A percentile compares a stretch with the other conserved stretches of the same genome.
These are phyloP conservation scores for Penicillium cinerascens DNA, from an alignment of 495 filamentous ascomycete genomes.

Conservation along the genomic window DNA sequence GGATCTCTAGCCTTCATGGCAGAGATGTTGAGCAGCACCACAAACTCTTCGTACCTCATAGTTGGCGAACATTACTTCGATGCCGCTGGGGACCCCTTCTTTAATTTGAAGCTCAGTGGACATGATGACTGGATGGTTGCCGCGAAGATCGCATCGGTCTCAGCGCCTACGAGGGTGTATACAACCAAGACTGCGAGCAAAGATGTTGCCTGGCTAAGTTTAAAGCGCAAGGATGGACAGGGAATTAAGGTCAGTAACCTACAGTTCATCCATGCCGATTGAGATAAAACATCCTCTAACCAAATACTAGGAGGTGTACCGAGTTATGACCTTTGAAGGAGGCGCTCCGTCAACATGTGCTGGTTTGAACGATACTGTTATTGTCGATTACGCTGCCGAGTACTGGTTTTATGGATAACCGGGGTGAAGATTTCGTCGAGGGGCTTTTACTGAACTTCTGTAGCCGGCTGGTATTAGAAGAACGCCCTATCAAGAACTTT, in stretches of 20 bases:
- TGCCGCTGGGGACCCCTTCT: conserved; percentile 46
- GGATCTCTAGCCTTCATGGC: conserved; percentile 32
- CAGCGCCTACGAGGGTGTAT: conserved; percentile 49
- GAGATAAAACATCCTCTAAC: background rate
- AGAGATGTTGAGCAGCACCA: conserved; percentile 15
- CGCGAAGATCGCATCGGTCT: conserved; percentile 44
- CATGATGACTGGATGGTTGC: conserved; percentile 29
- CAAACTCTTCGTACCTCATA: conserved; percentile 31
- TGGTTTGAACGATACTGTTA: conserved; percentile 32
- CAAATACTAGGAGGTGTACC: conserved; percentile 54
- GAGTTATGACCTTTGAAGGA: conserved; percentile 67
- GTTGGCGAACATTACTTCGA: conserved; percentile 69
- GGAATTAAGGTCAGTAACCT: conserved; percentile 37
- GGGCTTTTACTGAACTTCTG: background rate
- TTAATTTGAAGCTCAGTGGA: conserved; percentile 52
- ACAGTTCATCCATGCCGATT: background rate
- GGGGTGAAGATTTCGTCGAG: background rate
- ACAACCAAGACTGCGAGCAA: conserved; percentile 33
- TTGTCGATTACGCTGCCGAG: conserved; percentile 62
- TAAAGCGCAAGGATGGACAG: conserved; percentile 43
- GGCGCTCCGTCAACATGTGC: conserved; percentile 45
- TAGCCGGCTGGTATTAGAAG: background rate
- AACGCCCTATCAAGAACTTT: background rate
- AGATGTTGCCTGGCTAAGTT: conserved; percentile 63
- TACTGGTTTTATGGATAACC: conserved; percentile 64